These are phyloP conservation scores for Boletales sp. DNA, from an alignment of 768 basidiomycete genomes.

Conservation along the genomic window DNA sequence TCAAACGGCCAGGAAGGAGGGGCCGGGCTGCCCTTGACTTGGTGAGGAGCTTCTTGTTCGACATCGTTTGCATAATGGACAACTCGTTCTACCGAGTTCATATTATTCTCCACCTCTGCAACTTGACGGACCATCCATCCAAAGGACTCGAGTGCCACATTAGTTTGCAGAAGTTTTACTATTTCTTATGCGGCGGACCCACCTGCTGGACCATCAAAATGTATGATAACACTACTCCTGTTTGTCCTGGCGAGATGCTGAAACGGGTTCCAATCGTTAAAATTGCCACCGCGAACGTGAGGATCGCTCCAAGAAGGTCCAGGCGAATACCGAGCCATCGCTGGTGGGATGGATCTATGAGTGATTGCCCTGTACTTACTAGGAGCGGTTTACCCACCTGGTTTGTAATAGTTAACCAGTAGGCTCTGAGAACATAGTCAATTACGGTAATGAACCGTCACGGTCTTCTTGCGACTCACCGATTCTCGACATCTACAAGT, in stretches of 20 bases:
- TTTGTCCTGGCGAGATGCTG: constrained; percentile 74
- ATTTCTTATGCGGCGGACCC: constrained; percentile 19
- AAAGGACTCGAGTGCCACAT: constrained; percentile 43
- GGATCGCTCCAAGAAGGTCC: constrained; percentile 72
- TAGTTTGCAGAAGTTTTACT: background rate
- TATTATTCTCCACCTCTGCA: constrained; percentile 89
- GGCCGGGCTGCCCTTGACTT: constrained; percentile 57
- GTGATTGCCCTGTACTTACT: background rate
- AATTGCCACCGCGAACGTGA: constrained; percentile 78
- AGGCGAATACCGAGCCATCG: constrained; percentile 88
- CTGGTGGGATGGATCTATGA: constrained; percentile 26
- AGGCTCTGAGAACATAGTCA: constrained; percentile 47
- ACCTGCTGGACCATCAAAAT: constrained; percentile 77
- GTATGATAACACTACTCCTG: constrained; percentile 73
- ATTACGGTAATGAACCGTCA: background rate
- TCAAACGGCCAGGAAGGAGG: constrained; percentile 67
- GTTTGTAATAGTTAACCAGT: constrained; percentile 83
- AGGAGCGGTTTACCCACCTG: constrained; percentile 42
- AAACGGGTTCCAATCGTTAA: constrained; percentile 73
- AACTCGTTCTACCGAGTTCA: constrained; percentile 81
- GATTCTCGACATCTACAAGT: constrained; percentile 81
- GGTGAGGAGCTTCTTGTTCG: constrained; percentile 78
- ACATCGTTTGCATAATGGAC: constrained; percentile 76
- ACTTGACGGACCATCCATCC: constrained; percentile 74
- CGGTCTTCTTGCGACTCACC: constrained; percentile 35